Evolutionary conservation across 2,329 filamentous ascomycete genomes (phyloP).

Genomic region (Penicillium griseofulvum): DNA sequence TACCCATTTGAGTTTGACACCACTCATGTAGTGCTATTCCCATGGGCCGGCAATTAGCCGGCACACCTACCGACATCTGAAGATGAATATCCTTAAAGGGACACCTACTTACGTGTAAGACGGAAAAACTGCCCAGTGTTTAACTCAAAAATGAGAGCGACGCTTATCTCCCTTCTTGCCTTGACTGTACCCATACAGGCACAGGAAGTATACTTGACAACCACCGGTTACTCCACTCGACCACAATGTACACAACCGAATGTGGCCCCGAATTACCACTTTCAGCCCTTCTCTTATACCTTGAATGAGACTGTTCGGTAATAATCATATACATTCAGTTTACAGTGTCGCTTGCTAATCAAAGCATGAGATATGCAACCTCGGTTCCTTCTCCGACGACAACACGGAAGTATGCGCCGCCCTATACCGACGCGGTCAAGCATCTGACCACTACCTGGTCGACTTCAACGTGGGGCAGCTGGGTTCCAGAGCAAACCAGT

Average conservation of each 20-base stretch:
- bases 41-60: constrained; percentile 1
- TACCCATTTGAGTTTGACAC: neutral
- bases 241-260: constrained; percentile 27
- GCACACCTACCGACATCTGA: neutral
- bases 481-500: constrained; percentile 29
- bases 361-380: constrained; percentile 27
- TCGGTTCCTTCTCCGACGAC: constrained; percentile 32
- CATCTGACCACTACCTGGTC: constrained; percentile 23
- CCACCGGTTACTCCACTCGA: constrained; percentile 21
- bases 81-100: neutral
- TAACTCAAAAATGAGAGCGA: neutral
- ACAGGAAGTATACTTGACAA: constrained; percentile 30
- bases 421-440: constrained; percentile 25
- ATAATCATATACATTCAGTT: neutral
- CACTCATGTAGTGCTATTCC: neutral
- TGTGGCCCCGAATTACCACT: constrained; percentile 23
- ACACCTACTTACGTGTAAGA: neutral
- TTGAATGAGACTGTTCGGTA: constrained; percentile 30
- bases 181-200: constrained; percentile 11
- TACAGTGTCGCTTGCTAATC: constrained; percentile 5
- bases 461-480: constrained; percentile 36
- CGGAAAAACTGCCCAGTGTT: neutral
- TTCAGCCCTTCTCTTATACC: constrained; percentile 30
- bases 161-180: neutral
- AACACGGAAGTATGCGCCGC: constrained; percentile 29